Percentiles rank a stretch among this genome's conserved stretches.
phyloP scores from a whole-genome alignment of 257 asterid species.

The Catharanthus roseus region DNA sequence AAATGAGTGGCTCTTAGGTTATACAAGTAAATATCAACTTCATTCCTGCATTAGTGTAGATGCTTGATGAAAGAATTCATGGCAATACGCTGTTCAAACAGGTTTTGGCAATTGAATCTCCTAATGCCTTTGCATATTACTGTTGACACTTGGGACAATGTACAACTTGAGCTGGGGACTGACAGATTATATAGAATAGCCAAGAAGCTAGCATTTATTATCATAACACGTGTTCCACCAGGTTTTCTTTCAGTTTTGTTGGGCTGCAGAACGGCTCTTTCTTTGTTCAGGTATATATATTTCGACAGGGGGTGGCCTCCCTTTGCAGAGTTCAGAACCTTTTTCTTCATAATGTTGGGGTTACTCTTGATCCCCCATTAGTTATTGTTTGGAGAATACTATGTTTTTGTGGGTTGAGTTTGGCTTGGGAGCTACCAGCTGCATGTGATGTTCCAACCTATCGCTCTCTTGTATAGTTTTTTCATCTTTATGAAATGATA shows the following conservation, averaged over 20 bases:
- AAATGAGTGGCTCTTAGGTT: background rate
- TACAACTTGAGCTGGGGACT: background rate
- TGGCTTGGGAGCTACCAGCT: too few relatives aligned
- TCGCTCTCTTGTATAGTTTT: too few relatives aligned
- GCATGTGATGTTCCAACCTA: too few relatives aligned
- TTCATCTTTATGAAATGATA: too few relatives aligned
- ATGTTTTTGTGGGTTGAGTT: too few relatives aligned
- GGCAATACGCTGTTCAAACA: conserved; percentile 6
- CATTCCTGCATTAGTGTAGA: background rate
- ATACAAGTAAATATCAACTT: background rate
- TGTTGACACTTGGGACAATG: background rate
- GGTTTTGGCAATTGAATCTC: background rate
- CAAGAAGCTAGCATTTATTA: background rate
- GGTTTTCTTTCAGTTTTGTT: background rate
- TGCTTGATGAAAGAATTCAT: background rate
- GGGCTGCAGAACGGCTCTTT: background rate
- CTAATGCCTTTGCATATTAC: background rate
- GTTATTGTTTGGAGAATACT: too few relatives aligned
- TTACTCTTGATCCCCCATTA: too few relatives aligned
- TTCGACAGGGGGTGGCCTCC: too few relatives aligned
- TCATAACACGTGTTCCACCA: background rate
- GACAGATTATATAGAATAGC: background rate
- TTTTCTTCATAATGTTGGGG: too few relatives aligned
- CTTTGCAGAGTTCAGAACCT: too few relatives aligned
- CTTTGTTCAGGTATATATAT: background rate